phyloP scores from a whole-genome alignment of 139 green algal genomes.

The Chloropicon primus region DNA sequence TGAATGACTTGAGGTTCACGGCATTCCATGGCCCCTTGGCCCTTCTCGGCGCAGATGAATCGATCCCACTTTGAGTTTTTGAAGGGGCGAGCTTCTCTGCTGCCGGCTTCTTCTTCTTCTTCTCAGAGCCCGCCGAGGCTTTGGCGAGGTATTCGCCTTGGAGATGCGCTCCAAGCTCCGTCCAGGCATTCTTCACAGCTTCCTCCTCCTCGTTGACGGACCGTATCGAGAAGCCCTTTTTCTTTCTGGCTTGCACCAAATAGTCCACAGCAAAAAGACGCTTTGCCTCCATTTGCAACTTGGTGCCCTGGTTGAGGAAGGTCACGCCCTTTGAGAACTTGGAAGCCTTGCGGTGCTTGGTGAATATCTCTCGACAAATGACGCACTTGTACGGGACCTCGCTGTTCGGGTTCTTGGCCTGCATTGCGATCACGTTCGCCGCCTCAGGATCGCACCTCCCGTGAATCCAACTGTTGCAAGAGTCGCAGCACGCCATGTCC shows the following conservation, averaged over 20 bases:
- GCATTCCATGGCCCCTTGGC: neutral
- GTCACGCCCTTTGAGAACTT: neutral
- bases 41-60: neutral
- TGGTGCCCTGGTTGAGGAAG: neutral
- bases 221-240: neutral
- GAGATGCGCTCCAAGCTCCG: neutral
- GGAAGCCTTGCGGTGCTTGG: neutral
- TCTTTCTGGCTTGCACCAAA: neutral
- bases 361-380: neutral
- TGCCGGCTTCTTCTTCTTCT: neutral
- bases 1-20: neutral
- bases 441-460: slow-evolving; percentile 14
- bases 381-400: neutral
- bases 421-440: slow-evolving; percentile 8
- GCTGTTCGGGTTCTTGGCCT: neutral
- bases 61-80: no score
- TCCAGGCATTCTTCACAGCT: neutral
- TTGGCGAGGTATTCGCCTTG: slow-evolving; percentile 1
- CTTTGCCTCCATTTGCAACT: neutral
- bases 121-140: neutral
- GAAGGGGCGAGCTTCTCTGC: no score
- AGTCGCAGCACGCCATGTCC: slow-evolving; percentile 30
- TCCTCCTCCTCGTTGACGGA: slow-evolving; percentile 2
- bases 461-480: slow-evolving; percentile 23
- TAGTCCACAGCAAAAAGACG: neutral